Evolutionary conservation across 164 flowering plant genomes (phyloP).

Genomic region (Aristolochia californica): DNA sequence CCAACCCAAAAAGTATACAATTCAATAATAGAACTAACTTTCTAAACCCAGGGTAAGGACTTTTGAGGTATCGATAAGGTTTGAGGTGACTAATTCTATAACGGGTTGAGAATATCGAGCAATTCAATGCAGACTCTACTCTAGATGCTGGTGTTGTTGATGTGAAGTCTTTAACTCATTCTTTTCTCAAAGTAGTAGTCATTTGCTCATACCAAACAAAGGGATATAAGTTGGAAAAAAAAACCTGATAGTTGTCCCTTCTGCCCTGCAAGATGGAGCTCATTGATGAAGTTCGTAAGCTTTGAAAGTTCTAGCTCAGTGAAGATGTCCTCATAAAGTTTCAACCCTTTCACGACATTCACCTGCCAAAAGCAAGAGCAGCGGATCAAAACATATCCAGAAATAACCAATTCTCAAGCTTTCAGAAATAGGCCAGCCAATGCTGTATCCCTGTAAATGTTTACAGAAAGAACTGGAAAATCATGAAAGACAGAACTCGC

Average conservation of each 20-base stretch:
- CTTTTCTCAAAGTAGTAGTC: no score
- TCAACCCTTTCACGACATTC: conserved; percentile 87
- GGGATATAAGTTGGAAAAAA: not conserved
- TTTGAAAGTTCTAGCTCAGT: conserved; percentile 64
- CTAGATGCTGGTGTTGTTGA: no score
- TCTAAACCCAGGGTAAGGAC: no score
- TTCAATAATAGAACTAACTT: no score
- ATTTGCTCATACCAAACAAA: not conserved
- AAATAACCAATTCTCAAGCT: conserved; percentile 5
- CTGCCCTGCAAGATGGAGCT: conserved; percentile 68
- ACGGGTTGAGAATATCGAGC: no score
- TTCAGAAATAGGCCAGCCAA: conserved; percentile 2
- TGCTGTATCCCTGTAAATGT: conserved; percentile 8
- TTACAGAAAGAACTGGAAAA: conserved; percentile 12
- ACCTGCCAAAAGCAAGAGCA: conserved; percentile 40
- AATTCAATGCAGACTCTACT: no score
- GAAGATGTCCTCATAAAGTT: conserved; percentile 69
- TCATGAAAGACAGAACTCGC: conserved; percentile 47
- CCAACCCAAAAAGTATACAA: no score
- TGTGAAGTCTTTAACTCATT: no score
- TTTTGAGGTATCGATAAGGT: no score
- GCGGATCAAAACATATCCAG: not conserved
- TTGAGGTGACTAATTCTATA: no score
- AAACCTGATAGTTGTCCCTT: conserved; percentile 80
- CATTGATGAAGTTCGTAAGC: conserved; percentile 45